phyloP scores from a whole-genome alignment of 768 basidiomycete genomes.

The Tylopilus balloui region DNA sequence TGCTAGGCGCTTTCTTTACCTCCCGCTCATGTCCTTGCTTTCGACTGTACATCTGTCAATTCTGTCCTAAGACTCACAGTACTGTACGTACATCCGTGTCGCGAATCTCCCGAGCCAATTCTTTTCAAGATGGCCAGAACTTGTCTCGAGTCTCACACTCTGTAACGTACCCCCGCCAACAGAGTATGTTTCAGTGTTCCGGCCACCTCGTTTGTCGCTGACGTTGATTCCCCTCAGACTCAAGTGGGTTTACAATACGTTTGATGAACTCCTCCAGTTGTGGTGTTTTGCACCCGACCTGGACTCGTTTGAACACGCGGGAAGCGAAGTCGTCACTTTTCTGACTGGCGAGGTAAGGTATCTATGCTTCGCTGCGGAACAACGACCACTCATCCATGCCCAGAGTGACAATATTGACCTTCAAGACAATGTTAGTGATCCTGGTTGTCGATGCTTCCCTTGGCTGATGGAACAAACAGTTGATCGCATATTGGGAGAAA shows the following conservation, averaged over 20 bases:
- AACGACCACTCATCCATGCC: slow-evolving; percentile 1
- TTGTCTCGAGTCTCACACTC: slow-evolving; percentile 62
- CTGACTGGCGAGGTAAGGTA: slow-evolving; percentile 54
- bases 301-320: slow-evolving; percentile 62
- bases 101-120: slow-evolving; percentile 5
- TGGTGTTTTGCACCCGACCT: slow-evolving; percentile 67
- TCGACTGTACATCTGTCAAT: slow-evolving; percentile 55
- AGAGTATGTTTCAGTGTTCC: slow-evolving; percentile 45
- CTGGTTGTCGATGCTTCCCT: background rate
- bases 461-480: slow-evolving; percentile 35
- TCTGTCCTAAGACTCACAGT: slow-evolving; percentile 60
- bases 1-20: slow-evolving; percentile 57
- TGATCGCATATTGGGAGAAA: slow-evolving; percentile 63
- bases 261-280: slow-evolving; percentile 56
- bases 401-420: slow-evolving; percentile 44
- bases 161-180: slow-evolving; percentile 63
- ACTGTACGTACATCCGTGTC: slow-evolving; percentile 43
- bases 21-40: slow-evolving; percentile 65
- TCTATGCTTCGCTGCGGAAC: background rate
- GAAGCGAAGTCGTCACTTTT: slow-evolving; percentile 53
- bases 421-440: slow-evolving; percentile 54
- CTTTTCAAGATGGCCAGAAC: slow-evolving; percentile 59
- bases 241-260: slow-evolving; percentile 55
- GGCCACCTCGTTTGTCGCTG: background rate
- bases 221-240: slow-evolving; percentile 43